Evolutionary conservation across 352 stramenopile species (phyloP), one percentile per base, ranked within the genome.

Genomic region (Aphanomyces stellatus): DNA sequence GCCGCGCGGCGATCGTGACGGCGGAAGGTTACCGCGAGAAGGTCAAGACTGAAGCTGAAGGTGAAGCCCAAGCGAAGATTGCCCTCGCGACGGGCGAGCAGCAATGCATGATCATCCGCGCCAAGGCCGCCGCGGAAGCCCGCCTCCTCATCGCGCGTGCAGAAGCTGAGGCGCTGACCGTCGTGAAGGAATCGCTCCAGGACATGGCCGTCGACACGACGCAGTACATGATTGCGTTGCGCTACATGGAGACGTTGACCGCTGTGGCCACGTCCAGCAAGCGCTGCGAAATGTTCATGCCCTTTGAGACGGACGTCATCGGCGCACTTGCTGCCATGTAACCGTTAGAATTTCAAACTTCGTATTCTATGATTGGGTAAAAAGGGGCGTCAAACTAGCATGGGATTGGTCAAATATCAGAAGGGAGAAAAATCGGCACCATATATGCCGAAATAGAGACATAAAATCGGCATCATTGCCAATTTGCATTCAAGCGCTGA

Each of bases 221-320:
- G 27, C 71, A 74, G 64, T 76, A 76, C 49, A 64, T 76, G 43
- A 71, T 76, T 49, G 71, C 62, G 25, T 17, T 72, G 10, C 59
- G 72, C 17, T 76, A 76, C 61, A 72, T 76, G 19, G 63, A 71
- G 13, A 72, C 65, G 24, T 43, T 76, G 2, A 15, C 17, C 3
- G 35, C 46, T 13, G 31, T 76, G 2, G 71, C 69, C 2, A 53
- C 4, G 15, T 22, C 13, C 8, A 49, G 22, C 15, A 53, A 40
- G 33, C 31, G 53, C 15, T 57, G 69, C 24, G 34, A 60, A 42
- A 33, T 75, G n/a, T 75, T 70, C 46, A 62, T 75, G 48, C 71
- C 71, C 5, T 27, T 71, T 11, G 57, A 75, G 43, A 69, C 43
- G 34, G 71, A 75, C 65, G 51, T 75, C 22, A 57, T 71, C 17